phyloP scores from a whole-genome alignment of 1,139 yeast genomes.

The Chernovozyma aurita region DNA sequence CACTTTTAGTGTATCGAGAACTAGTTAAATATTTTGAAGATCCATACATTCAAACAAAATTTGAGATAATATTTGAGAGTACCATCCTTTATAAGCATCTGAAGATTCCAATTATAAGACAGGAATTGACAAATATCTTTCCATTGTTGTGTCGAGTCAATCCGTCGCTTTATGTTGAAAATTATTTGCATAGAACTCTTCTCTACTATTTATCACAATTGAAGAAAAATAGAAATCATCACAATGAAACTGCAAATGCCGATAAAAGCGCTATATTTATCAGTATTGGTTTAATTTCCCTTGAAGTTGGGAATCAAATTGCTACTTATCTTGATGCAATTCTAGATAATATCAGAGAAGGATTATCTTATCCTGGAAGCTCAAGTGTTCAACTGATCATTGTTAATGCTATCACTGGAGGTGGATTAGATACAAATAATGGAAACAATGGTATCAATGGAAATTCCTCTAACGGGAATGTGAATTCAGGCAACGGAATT shows the following conservation, averaged over 20 bases:
- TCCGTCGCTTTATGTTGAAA: constrained; percentile 71
- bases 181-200: constrained; percentile 76
- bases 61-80: constrained; percentile 74
- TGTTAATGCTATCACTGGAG: constrained; percentile 36
- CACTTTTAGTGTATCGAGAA: constrained; percentile 78
- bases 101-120: constrained; percentile 69
- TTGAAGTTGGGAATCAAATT: constrained; percentile 81
- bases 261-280: constrained; percentile 75
- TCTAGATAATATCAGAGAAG: constrained; percentile 77
- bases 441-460: constrained; percentile 10
- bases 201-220: constrained; percentile 74
- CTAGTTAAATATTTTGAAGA: constrained; percentile 69
- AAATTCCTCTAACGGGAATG: constrained; percentile 11
- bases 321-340: constrained; percentile 87
- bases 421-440: constrained; percentile 11
- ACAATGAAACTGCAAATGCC: constrained; percentile 34
- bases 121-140: constrained; percentile 75
- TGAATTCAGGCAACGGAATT: constrained; percentile 6
- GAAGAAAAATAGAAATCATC: constrained; percentile 55
- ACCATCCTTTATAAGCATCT: constrained; percentile 74
- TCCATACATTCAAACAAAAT: constrained; percentile 42
- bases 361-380: constrained; percentile 49
- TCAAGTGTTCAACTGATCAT: constrained; percentile 41
- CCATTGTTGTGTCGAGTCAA: constrained; percentile 82
- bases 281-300: constrained; percentile 84